Conservation (phyloP, 2,329 filamentous ascomycete species). For the Ascosphaera aggregata region DNA sequence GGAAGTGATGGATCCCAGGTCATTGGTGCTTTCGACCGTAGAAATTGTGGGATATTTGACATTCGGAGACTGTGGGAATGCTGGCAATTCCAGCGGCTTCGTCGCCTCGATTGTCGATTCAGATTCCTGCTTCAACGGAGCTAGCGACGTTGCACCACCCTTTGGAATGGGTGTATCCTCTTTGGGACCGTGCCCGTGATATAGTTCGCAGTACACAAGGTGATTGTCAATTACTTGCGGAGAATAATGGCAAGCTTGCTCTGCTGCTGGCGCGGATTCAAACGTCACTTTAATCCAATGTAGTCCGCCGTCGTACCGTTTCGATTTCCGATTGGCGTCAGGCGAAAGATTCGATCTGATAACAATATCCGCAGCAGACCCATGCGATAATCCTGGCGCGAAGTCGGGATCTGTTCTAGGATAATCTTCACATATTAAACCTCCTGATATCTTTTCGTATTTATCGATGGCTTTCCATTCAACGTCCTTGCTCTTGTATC, state of each 20-base stretch:
- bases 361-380: slow-evolving; percentile 32
- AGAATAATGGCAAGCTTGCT: slow-evolving; percentile 43
- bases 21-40: too few relatives aligned
- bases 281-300: slow-evolving; percentile 87
- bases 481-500: slow-evolving; percentile 44
- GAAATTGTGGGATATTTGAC: too few relatives aligned
- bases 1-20: too few relatives aligned
- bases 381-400: slow-evolving; percentile 45
- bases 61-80: too few relatives aligned
- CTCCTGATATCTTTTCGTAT: slow-evolving; percentile 61
- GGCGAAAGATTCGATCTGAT: slow-evolving; percentile 43
- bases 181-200: slow-evolving; percentile 38
- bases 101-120: slow-evolving; percentile 10
- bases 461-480: slow-evolving; percentile 73
- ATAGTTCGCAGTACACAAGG: slow-evolving; percentile 47
- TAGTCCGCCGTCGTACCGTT: slow-evolving; percentile 57
- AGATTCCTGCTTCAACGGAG: slow-evolving; percentile 9
- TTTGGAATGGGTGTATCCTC: slow-evolving; percentile 41
- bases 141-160: slow-evolving; percentile 7
- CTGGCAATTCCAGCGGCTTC: too few relatives aligned
- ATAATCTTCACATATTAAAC: slow-evolving; percentile 81
- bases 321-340: slow-evolving; percentile 56
- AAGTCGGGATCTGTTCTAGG: slow-evolving; percentile 56
- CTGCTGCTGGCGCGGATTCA: slow-evolving; percentile 47
- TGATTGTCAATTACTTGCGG: slow-evolving; percentile 50